Evolutionary conservation across 805 yeast species (phyloP).

Genomic region (Wickerhamomyces mucosus): DNA sequence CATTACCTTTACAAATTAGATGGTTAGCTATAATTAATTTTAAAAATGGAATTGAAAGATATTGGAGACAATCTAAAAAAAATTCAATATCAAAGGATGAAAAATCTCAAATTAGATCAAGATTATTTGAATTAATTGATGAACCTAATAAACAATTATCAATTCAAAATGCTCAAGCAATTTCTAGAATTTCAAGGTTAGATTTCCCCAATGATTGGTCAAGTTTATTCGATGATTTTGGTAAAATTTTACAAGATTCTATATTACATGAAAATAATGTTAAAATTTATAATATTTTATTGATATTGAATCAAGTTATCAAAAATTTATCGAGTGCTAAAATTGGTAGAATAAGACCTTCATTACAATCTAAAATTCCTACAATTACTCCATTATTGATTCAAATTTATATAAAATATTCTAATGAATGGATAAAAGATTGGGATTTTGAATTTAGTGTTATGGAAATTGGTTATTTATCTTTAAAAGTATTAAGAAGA

Average conservation of each 20-base stretch:
- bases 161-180: conserved; percentile 78
- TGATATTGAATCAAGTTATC: conserved; percentile 67
- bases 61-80: conserved; percentile 68
- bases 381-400: conserved; percentile 50
- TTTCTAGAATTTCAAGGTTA: conserved; percentile 65
- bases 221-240: conserved; percentile 56
- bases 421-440: conserved; percentile 47
- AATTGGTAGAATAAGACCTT: conserved; percentile 74
- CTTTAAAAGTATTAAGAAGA: conserved; percentile 67
- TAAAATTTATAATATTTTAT: conserved; percentile 50
- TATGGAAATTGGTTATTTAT: conserved; percentile 69
- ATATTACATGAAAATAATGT: conserved; percentile 36
- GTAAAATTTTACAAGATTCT: conserved; percentile 33
- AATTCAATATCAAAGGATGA: conserved; percentile 55
- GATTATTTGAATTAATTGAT: conserved; percentile 48
- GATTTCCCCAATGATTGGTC: conserved; percentile 93
- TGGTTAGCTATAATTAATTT: conserved; percentile 85
- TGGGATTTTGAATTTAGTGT: conserved; percentile 32
- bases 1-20: conserved; percentile 54
- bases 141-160: conserved; percentile 69
- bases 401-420: conserved; percentile 47
- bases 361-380: conserved; percentile 66
- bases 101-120: conserved; percentile 48
- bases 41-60: conserved; percentile 78
- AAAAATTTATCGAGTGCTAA: conserved; percentile 67